These are phyloP conservation scores for Leavenworthia alabamica DNA, from an alignment of 345 rosid genomes.

Conservation along the genomic window DNA sequence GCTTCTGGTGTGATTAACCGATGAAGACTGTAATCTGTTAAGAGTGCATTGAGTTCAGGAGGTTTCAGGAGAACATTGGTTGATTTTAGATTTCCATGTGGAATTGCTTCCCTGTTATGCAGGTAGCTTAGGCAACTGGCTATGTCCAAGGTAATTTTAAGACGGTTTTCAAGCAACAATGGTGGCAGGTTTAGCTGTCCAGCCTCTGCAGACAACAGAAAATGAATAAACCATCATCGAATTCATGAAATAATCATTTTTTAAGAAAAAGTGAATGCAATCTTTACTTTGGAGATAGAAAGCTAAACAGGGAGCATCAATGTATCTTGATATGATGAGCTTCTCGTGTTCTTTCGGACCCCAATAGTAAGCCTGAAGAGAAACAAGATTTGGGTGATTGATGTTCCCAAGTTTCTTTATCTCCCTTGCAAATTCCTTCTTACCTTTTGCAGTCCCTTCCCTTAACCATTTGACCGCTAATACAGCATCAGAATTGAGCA, in stretches of 20 bases:
- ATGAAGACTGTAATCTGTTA: constrained; percentile 86
- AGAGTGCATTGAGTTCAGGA: constrained; percentile 43
- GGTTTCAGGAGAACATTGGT: constrained; percentile 63
- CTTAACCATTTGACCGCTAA: constrained; percentile 82
- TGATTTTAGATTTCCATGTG: constrained; percentile 90
- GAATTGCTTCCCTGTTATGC: constrained; percentile 75
- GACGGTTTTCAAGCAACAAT: constrained; percentile 53
- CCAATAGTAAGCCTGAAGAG: constrained; percentile 80
- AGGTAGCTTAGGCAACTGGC: constrained; percentile 74
- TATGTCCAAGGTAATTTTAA: constrained; percentile 48
- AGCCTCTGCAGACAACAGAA: constrained; percentile 43
- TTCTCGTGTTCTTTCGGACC: constrained; percentile 82
- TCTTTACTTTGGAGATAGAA: constrained; percentile 71
- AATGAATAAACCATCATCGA: neutral
- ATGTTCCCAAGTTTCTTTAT: constrained; percentile 78
- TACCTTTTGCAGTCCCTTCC: constrained; percentile 76
- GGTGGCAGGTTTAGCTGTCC: constrained; percentile 44
- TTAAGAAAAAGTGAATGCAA: neutral
- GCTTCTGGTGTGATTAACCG: constrained; percentile 70
- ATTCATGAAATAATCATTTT: neutral
- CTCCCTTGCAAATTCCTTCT: constrained; percentile 81
- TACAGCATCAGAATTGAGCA: constrained; percentile 50
- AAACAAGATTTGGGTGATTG: constrained; percentile 80
- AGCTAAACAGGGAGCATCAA: constrained; percentile 57
- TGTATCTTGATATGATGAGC: constrained; percentile 59